A percentile compares a stretch with the other conserved stretches of the same genome.
Conservation (phyloP, 2,329 filamentous ascomycete species). For the Penicillium sp. region DNA sequence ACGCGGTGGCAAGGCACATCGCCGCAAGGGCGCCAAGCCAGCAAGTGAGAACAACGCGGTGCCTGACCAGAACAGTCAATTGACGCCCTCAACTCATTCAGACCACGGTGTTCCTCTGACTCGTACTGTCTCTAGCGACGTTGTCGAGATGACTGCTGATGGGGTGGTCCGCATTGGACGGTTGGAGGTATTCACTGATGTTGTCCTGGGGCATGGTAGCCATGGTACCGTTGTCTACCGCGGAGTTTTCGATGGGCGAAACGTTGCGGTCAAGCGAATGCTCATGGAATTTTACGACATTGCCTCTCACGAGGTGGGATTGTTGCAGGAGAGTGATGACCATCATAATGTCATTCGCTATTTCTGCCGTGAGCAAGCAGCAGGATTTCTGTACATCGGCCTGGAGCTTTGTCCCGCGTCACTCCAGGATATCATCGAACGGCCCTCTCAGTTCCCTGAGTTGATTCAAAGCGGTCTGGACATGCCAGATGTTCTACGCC, state of each 20-base stretch:
- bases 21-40: constrained; percentile 54
- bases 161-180: constrained; percentile 66
- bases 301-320: constrained; percentile 87
- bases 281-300: constrained; percentile 94
- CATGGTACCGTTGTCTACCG: constrained; percentile 97
- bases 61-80: constrained; percentile 59
- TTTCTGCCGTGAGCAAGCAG: constrained; percentile 85
- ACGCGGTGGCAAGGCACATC: constrained; percentile 72
- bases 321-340: constrained; percentile 90
- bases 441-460: constrained; percentile 67
- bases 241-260: constrained; percentile 89
- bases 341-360: constrained; percentile 97
- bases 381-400: constrained; percentile 93
- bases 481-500: constrained; percentile 77
- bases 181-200: constrained; percentile 63
- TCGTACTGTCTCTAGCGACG: constrained; percentile 58
- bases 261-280: constrained; percentile 96
- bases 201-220: constrained; percentile 74
- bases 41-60: constrained; percentile 57
- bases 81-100: constrained; percentile 50
- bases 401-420: constrained; percentile 93
- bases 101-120: constrained; percentile 65
- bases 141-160: constrained; percentile 57
- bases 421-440: constrained; percentile 86
- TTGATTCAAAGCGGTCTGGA: constrained; percentile 71